Percentiles rank a stretch among this genome's conserved stretches.
phyloP scores from a whole-genome alignment of 2,329 filamentous ascomycete genomes.

The Fusarium papillatum region DNA sequence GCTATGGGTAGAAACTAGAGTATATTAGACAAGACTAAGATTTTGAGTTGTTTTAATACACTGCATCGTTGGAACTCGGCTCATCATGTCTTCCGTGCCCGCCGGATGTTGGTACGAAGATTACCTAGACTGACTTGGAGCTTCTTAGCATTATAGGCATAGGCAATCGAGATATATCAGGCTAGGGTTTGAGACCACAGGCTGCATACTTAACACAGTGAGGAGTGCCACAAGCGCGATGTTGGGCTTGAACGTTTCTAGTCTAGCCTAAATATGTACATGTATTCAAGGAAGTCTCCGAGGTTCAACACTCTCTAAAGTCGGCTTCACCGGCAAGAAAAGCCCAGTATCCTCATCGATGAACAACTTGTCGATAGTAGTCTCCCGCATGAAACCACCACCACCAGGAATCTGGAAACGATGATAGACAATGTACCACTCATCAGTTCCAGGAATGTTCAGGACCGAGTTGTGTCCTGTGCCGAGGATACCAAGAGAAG shows the following conservation, averaged over 20 bases:
- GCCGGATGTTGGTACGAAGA: neutral
- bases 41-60: neutral
- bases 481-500: conserved; percentile 55
- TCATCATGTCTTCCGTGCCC: neutral
- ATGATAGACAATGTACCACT: conserved; percentile 65
- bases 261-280: neutral
- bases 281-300: neutral
- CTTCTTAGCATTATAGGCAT: neutral
- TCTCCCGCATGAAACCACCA: conserved; percentile 58
- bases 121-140: neutral
- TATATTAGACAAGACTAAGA: neutral
- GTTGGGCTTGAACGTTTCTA: neutral
- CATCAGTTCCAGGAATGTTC: conserved; percentile 60
- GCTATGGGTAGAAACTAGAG: conserved; percentile 36
- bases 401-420: conserved; percentile 61
- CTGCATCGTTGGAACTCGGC: neutral
- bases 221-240: neutral
- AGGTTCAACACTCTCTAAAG: conserved; percentile 31
- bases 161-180: neutral
- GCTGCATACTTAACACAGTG: no score
- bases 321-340: conserved; percentile 51
- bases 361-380: conserved; percentile 55
- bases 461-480: conserved; percentile 61
- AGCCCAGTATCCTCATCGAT: conserved; percentile 54
- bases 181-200: neutral